phyloP scores from a whole-genome alignment of 495 filamentous ascomycete species.

The Hyaloscypha variabilis region DNA sequence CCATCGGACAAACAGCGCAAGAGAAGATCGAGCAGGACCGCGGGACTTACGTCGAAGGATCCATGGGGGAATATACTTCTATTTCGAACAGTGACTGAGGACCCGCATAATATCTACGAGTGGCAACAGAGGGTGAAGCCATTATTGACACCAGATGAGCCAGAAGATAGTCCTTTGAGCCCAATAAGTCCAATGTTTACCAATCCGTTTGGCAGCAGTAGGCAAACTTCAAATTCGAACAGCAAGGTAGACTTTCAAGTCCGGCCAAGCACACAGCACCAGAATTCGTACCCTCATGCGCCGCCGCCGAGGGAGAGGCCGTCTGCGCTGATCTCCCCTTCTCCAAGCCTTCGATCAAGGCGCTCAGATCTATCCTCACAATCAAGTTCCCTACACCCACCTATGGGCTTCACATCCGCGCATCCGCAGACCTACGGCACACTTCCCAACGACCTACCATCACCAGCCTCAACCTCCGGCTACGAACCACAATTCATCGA shows the following conservation, averaged over 20 bases:
- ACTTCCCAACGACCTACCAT: slow-evolving; percentile 51
- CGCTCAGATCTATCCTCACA: slow-evolving; percentile 57
- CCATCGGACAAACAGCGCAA: slow-evolving; percentile 54
- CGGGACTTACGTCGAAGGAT: slow-evolving; percentile 40
- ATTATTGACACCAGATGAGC: slow-evolving; percentile 16
- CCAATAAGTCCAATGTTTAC: slow-evolving; percentile 29
- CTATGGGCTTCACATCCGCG: slow-evolving; percentile 26
- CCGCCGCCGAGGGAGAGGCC: slow-evolving; percentile 24
- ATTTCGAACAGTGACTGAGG: slow-evolving; percentile 29
- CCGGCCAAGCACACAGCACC: slow-evolving; percentile 5
- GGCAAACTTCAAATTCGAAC: neutral
- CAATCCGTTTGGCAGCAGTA: slow-evolving; percentile 29
- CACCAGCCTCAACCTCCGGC: slow-evolving; percentile 50
- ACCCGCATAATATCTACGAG: slow-evolving; percentile 29
- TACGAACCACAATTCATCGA: slow-evolving; percentile 58
- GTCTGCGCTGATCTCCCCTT: slow-evolving; percentile 33
- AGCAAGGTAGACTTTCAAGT: neutral
- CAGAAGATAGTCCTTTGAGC: slow-evolving; percentile 16
- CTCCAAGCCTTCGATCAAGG: slow-evolving; percentile 54
- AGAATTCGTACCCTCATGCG: slow-evolving; percentile 25
- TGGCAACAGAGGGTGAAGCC: slow-evolving; percentile 30
- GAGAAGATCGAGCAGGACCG: slow-evolving; percentile 57
- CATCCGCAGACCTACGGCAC: slow-evolving; percentile 42
- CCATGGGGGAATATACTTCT: slow-evolving; percentile 28
- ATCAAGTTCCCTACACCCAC: slow-evolving; percentile 46